Percentiles rank a stretch among this genome's conserved stretches.
phyloP scores from a whole-genome alignment of 2,329 filamentous ascomycete genomes.

The Nemania sp. region DNA sequence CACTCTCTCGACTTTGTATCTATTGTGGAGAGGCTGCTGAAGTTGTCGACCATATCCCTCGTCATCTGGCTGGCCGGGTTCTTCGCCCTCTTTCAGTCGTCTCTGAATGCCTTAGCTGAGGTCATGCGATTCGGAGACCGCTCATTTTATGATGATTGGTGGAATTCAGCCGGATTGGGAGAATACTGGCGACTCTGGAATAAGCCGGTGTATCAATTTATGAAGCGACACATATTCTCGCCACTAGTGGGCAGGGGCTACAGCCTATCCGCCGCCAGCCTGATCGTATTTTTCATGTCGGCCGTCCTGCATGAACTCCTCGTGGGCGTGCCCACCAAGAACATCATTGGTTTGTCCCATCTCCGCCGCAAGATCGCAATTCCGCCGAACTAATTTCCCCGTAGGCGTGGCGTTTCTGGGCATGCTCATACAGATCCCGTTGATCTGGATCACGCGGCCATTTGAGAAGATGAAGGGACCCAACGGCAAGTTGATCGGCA shows the following conservation, averaged over 20 bases:
- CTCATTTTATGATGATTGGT: constrained; percentile 97
- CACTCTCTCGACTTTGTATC: constrained; percentile 77
- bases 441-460: constrained; percentile 80
- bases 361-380: neutral
- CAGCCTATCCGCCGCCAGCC: constrained; percentile 70
- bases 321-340: constrained; percentile 93
- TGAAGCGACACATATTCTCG: constrained; percentile 91
- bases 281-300: constrained; percentile 85
- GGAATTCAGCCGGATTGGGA: constrained; percentile 87
- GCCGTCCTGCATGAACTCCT: constrained; percentile 89
- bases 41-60: constrained; percentile 91
- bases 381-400: constrained; percentile 10
- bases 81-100: constrained; percentile 93
- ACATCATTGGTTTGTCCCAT: constrained; percentile 74
- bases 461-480: constrained; percentile 79
- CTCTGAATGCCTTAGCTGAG: constrained; percentile 89
- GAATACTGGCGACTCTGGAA: constrained; percentile 97
- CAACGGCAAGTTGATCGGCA: constrained; percentile 80
- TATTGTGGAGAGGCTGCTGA: constrained; percentile 88
- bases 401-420: constrained; percentile 87
- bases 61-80: constrained; percentile 98
- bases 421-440: constrained; percentile 90
- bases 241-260: constrained; percentile 86
- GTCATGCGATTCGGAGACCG: constrained; percentile 88
- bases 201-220: constrained; percentile 95